phyloP scores from a whole-genome alignment of 176 grass and related monocot genomes.

The Bromus sterilis region DNA sequence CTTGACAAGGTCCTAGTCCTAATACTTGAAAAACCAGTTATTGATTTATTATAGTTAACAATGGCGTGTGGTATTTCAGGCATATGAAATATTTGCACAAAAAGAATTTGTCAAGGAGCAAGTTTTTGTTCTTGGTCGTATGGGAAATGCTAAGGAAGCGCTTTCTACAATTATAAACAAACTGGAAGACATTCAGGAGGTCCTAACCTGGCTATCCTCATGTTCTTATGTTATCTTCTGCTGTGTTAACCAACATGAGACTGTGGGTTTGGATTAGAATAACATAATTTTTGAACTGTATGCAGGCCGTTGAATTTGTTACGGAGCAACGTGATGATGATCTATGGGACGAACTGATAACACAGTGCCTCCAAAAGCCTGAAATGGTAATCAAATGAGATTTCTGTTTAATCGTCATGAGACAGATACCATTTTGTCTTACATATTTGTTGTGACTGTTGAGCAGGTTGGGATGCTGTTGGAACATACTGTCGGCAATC shows the following conservation, averaged over 20 bases:
- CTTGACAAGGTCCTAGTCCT: slow-evolving; percentile 69
- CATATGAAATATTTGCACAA: slow-evolving; percentile 76
- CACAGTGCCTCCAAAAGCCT: slow-evolving; percentile 77
- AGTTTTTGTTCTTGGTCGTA: slow-evolving; percentile 87
- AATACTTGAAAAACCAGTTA: neutral
- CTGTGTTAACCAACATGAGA: neutral
- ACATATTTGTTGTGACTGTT: slow-evolving; percentile 8
- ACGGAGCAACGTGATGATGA: slow-evolving; percentile 91
- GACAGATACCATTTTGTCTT: neutral
- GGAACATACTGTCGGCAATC: slow-evolving; percentile 98
- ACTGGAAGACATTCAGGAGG: slow-evolving; percentile 89
- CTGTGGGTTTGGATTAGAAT: neutral
- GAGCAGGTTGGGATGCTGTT: slow-evolving; percentile 91
- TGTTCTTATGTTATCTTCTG: neutral
- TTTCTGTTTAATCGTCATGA: slow-evolving; percentile 9
- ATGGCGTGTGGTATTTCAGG: slow-evolving; percentile 54
- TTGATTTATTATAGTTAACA: slow-evolving; percentile 5
- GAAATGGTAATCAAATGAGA: slow-evolving; percentile 69
- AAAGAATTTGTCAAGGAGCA: slow-evolving; percentile 79
- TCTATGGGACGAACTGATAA: slow-evolving; percentile 91
- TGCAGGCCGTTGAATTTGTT: slow-evolving; percentile 97
- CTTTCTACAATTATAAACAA: slow-evolving; percentile 92
- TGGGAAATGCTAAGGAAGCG: slow-evolving; percentile 98
- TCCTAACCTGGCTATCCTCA: slow-evolving; percentile 10
- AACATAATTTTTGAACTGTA: slow-evolving; percentile 15